Conservation (phyloP, 306 rosid species). For the Rosa persica region DNA sequence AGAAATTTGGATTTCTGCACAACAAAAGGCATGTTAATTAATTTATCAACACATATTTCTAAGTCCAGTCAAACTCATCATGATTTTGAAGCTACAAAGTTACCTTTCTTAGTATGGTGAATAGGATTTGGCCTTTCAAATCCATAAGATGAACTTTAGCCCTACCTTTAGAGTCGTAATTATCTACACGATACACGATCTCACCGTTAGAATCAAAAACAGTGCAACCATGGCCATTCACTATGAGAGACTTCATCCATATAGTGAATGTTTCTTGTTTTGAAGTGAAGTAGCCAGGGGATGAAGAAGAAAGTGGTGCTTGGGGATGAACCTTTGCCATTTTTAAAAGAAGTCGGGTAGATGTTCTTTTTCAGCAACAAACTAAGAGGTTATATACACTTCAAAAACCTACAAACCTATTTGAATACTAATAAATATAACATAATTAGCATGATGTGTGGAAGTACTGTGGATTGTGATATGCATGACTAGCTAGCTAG, state of each 20-base stretch:
- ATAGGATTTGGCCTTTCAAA: constrained; percentile 49
- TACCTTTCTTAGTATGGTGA: constrained; percentile 62
- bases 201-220: constrained; percentile 63
- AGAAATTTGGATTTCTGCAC: constrained; percentile 45
- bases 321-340: constrained; percentile 56
- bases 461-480: not conserved
- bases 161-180: constrained; percentile 46
- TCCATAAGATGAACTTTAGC: constrained; percentile 74
- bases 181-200: constrained; percentile 65
- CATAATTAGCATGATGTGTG: not conserved
- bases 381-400: constrained; percentile 27
- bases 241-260: constrained; percentile 77
- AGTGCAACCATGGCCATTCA: constrained; percentile 65
- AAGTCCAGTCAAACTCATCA: not conserved
- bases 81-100: not conserved
- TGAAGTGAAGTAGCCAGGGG: constrained; percentile 39
- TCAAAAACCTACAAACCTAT: not conserved
- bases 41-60: too few species aligned
- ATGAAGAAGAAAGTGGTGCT: constrained; percentile 25
- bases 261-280: constrained; percentile 67
- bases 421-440: not conserved
- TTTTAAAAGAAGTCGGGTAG: not conserved
- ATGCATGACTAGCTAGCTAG: not conserved
- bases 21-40: not conserved
- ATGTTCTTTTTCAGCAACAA: constrained; percentile 7